Conservation (phyloP, 768 basidiomycete species). For the Melanogaster broomeanus region DNA sequence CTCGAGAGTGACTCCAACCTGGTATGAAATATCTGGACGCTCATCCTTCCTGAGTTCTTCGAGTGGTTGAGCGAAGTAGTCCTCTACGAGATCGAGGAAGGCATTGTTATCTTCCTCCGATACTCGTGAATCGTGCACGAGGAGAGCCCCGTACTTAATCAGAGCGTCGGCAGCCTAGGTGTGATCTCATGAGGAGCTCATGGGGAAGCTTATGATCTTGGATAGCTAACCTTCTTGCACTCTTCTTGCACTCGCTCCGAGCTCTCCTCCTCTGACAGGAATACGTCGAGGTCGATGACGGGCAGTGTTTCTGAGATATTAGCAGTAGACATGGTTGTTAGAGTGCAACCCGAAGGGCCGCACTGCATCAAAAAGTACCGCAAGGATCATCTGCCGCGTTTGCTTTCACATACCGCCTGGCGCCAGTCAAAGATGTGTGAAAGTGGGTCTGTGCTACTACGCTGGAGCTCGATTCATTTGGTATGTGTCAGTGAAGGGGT, state of each 20-base stretch:
- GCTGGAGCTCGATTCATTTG: background rate
- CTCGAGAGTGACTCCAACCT: slow-evolving; percentile 94
- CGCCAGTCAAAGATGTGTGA: background rate
- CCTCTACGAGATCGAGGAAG: slow-evolving; percentile 90
- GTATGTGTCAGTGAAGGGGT: background rate
- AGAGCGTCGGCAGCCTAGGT: slow-evolving; percentile 79
- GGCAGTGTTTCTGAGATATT: slow-evolving; percentile 58
- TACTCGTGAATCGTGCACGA: slow-evolving; percentile 84
- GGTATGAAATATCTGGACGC: slow-evolving; percentile 84
- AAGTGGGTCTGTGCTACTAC: too few species aligned
- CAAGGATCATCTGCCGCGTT: background rate
- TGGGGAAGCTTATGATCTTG: slow-evolving; percentile 3
- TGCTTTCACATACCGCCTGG: too few species aligned
- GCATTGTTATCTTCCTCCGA: slow-evolving; percentile 75
- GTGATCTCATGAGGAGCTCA: background rate
- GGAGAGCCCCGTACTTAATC: slow-evolving; percentile 81
- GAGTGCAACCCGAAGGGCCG: too few species aligned
- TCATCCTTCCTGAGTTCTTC: slow-evolving; percentile 70
- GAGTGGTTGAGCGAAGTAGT: slow-evolving; percentile 83
- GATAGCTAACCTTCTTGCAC: slow-evolving; percentile 56
- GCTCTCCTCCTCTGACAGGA: slow-evolving; percentile 45
- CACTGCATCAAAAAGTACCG: background rate
- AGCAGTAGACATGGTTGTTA: slow-evolving; percentile 43
- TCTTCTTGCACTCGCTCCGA: slow-evolving; percentile 57
- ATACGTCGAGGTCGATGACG: slow-evolving; percentile 76